Evolutionary conservation across 441 rosid genomes (phyloP).

Genomic region (Hypseocharis bilobata): DNA sequence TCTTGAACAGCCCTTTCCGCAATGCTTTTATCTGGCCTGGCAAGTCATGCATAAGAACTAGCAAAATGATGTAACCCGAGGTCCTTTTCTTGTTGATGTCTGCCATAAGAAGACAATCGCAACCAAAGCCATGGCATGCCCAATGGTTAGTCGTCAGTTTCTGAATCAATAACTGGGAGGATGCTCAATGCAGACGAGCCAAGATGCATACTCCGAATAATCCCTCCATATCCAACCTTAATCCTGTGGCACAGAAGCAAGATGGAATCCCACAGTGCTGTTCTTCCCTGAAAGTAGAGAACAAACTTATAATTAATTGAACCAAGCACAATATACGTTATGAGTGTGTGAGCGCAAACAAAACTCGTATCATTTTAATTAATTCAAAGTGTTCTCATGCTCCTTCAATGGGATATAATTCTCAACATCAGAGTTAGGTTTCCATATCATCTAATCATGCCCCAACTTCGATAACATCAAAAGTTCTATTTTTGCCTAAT

Average conservation of each 20-base stretch:
- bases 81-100: background rate
- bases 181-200: constrained; percentile 72
- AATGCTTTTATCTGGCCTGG: no score
- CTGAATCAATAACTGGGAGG: constrained; percentile 58
- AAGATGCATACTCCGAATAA: constrained; percentile 78
- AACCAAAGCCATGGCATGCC: background rate
- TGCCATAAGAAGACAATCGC: background rate
- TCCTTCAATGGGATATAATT: no score
- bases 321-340: background rate
- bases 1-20: no score
- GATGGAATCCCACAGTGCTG: constrained; percentile 80
- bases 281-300: constrained; percentile 57
- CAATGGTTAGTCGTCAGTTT: constrained; percentile 35
- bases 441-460: no score
- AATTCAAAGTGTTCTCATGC: no score
- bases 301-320: background rate
- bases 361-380: no score
- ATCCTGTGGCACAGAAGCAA: constrained; percentile 66
- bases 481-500: no score
- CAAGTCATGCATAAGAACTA: background rate
- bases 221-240: constrained; percentile 63
- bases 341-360: no score
- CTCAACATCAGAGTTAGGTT: no score
- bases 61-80: background rate
- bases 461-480: no score